Evolutionary conservation across 768 basidiomycete species (phyloP), one percentile per base, ranked within the genome.

Genomic region (Erythrobasidium yunnanense): DNA sequence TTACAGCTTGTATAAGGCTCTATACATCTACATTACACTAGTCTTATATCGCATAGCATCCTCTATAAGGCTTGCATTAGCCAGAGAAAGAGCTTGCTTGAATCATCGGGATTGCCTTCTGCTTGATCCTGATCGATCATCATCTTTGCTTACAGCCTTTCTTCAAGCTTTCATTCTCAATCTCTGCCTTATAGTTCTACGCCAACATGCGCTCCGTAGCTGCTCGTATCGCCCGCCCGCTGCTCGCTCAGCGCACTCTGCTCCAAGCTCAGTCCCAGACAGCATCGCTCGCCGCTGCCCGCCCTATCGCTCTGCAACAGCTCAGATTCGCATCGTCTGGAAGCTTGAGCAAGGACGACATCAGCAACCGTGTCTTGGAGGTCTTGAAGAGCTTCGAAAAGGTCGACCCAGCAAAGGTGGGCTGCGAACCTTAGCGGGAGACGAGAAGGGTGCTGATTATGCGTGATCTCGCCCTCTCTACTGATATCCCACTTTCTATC

Each of bases 371-470:
- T 71, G 83, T 95, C 55, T 74, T 88, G 66, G 87, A 90, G 67
- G 85, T 90, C 51, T 77, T 95, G 75, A 87, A 87, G 79, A 83
- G 84, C 22, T 92, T 90, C 76, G 90, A 92, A 77, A 90, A 90
- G 79, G 87, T 92, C 56, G 82, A 89, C 76, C 78, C 79, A 18
- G 76, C 80, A 47, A 90, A 90, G 81, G 90, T 81, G 68, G 51
- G 78, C n/a, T n/a, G n/a, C n/a, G n/a, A n/a, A n/a, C n/a, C n/a
- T n/a, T 83, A 8, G 33, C 18, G 15, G 34, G 5, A 27, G 13
- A 4, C 22, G 34, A 54, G 4, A 1, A 11, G 15, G n/a, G 52
- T 32, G 42, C 23, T 49, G 47, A 17, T 25, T 0, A 25, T 2
- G 46, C n/a, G 35, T 34, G 11, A 50, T 60, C 15, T n/a, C n/a